A percentile compares a stretch with the other conserved stretches of the same genome.
Evolutionary conservation across 768 basidiomycete genomes (phyloP).

Genomic region (Amanita muscaria): DNA sequence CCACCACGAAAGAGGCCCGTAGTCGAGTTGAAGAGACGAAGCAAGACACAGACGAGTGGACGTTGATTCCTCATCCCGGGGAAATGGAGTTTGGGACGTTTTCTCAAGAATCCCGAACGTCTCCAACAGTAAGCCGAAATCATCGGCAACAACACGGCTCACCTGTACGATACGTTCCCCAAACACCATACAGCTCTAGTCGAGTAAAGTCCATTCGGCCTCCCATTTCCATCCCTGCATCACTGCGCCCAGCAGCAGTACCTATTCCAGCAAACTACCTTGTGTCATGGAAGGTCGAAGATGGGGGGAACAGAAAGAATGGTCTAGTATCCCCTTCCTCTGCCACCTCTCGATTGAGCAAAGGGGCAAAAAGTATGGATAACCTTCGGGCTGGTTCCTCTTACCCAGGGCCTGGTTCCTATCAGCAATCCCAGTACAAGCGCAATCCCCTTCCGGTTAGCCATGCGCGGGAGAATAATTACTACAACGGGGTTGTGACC

Average conservation of each 20-base stretch:
- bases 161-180: slow-evolving; percentile 20
- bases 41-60: slow-evolving; percentile 18
- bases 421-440: slow-evolving; percentile 23
- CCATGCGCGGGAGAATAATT: slow-evolving; percentile 13
- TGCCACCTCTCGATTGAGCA: slow-evolving; percentile 22
- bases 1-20: slow-evolving; percentile 4
- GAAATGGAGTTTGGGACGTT: slow-evolving; percentile 12
- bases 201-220: slow-evolving; percentile 25
- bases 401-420: slow-evolving; percentile 26
- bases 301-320: slow-evolving; percentile 30
- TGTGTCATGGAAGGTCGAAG: slow-evolving; percentile 43
- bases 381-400: slow-evolving; percentile 32
- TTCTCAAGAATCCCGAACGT: slow-evolving; percentile 7
- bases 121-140: slow-evolving; percentile 14
- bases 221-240: slow-evolving; percentile 18
- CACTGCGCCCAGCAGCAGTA: slow-evolving; percentile 27
- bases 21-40: slow-evolving; percentile 1
- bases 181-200: slow-evolving; percentile 26
- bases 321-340: slow-evolving; percentile 24
- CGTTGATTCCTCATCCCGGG: slow-evolving; percentile 13
- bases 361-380: slow-evolving; percentile 51
- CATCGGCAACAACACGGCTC: slow-evolving; percentile 24
- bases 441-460: slow-evolving; percentile 27
- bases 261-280: slow-evolving; percentile 39
- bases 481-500: slow-evolving; percentile 4